Percentiles rank a stretch among this genome's conserved stretches.
phyloP scores from a whole-genome alignment of 371 early-diverging fungal genomes.

The Rhizopus arrhizus region DNA sequence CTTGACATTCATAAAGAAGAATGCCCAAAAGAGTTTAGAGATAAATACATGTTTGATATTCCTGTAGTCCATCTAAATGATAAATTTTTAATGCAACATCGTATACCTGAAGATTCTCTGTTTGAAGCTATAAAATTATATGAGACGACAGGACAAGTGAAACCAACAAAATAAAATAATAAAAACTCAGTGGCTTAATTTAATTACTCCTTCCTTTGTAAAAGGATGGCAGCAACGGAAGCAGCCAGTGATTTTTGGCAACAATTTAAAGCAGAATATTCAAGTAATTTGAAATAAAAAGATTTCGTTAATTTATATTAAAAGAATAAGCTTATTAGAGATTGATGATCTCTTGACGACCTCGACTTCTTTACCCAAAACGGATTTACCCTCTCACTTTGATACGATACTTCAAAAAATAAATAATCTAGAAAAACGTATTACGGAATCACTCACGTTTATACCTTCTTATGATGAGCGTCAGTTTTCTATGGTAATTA shows the following conservation, averaged over 20 bases:
- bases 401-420: constrained; percentile 45
- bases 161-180: constrained; percentile 14
- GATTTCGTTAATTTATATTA: not conserved
- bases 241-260: constrained; percentile 44
- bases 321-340: constrained; percentile 22
- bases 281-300: constrained; percentile 21
- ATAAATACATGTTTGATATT: constrained; percentile 54
- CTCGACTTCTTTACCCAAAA: constrained; percentile 29
- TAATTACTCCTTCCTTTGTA: not conserved
- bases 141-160: constrained; percentile 37
- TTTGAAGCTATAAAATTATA: constrained; percentile 42
- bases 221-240: constrained; percentile 35
- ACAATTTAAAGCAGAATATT: constrained; percentile 42
- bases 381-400: constrained; percentile 35
- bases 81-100: constrained; percentile 50
- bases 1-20: constrained; percentile 50
- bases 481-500: constrained; percentile 48
- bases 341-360: constrained; percentile 38
- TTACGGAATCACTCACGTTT: constrained; percentile 57
- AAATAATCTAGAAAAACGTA: constrained; percentile 52
- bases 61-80: constrained; percentile 55
- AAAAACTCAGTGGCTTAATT: not conserved
- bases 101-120: constrained; percentile 45
- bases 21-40: constrained; percentile 52
- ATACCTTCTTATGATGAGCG: constrained; percentile 66